Evolutionary conservation across 202 grass and related monocot species (phyloP), one percentile per base, ranked within the genome.

Genomic region (Panicum virgatum): DNA sequence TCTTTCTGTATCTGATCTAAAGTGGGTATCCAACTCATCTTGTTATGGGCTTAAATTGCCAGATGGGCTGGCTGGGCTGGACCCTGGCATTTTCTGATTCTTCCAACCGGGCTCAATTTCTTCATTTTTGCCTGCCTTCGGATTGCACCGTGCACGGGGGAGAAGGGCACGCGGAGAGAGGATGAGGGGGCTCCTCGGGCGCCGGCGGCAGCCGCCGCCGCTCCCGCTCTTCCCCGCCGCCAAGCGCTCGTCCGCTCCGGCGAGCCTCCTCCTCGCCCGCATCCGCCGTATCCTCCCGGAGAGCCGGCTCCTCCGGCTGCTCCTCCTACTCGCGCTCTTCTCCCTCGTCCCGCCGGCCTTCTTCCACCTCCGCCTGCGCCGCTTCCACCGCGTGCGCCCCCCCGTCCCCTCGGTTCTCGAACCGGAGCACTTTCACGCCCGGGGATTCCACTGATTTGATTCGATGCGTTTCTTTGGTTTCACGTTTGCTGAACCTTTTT

Each of bases 281-380:
- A 54, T 85, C 83, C 13, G 66, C 12, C 76, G 90, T 22, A 5
- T 88, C 27, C 74, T 97, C 51, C 83, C 88, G 3, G 76, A 86
- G 9, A 94, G 86, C 81, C 82, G 57, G 9, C 79, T 86, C 75
- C 75, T 92, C 20, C 89, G 87, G 32, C 62, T 97, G 1, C 80
- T 97, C 16, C 85, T 97, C 76, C 78, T 93, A 86, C 36, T 98
- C 30, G 90, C 85, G 2, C 59, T 89, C 79, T 65, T 95, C 82
- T 80, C 92, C 64, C 85, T 98, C 80, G 7, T 78, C 2, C 77
- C 96, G 34, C 92, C 96, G 38, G 51, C 72, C 54, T 88, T 91
- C 87, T 90, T 93, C 85, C 90, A 91, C 80, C 50, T 98, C 86
- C 90, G 92, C 80, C 85, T 98, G 62, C 87, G 90, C 65, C 90